These are phyloP conservation scores for Diospyros lotus DNA, from an alignment of 148 eudicot genomes.

Conservation along the genomic window DNA sequence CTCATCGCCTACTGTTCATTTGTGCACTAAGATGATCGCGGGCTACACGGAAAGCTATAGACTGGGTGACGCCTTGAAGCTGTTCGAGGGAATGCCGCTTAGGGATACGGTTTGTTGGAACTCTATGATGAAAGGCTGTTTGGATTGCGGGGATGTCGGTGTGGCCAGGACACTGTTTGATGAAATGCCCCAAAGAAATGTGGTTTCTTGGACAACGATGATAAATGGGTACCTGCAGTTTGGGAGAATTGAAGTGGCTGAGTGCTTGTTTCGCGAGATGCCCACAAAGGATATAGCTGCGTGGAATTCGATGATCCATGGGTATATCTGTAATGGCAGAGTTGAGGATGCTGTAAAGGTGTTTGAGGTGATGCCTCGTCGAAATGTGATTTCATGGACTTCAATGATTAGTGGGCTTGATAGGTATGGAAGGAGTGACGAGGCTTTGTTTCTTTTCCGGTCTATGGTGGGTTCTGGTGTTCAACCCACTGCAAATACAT, in stretches of 20 bases:
- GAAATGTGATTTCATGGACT: slow-evolving; percentile 79
- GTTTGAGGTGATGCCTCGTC: slow-evolving; percentile 57
- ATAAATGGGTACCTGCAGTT: slow-evolving; percentile 52
- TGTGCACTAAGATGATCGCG: slow-evolving; percentile 57
- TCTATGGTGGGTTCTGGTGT: slow-evolving; percentile 46
- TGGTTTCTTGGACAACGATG: slow-evolving; percentile 77
- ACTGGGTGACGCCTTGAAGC: slow-evolving; percentile 48
- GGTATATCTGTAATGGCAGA: slow-evolving; percentile 54
- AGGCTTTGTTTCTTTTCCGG: slow-evolving; percentile 46
- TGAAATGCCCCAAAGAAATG: slow-evolving; percentile 62
- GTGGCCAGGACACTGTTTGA: slow-evolving; percentile 52
- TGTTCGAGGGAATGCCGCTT: slow-evolving; percentile 67
- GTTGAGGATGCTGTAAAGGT: slow-evolving; percentile 48
- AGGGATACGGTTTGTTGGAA: slow-evolving; percentile 66
- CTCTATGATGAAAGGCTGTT: slow-evolving; percentile 68
- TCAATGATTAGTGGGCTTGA: slow-evolving; percentile 82
- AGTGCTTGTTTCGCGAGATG: slow-evolving; percentile 58
- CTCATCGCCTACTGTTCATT: slow-evolving; percentile 32
- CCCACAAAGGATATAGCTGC: slow-evolving; percentile 58
- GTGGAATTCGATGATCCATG: slow-evolving; percentile 80
- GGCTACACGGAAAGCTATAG: slow-evolving; percentile 22
- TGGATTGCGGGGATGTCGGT: slow-evolving; percentile 49
- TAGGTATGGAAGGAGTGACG: slow-evolving; percentile 57
- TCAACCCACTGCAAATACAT: slow-evolving; percentile 39
- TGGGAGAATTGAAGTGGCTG: slow-evolving; percentile 52